Conservation (phyloP, 306 rosid species). For the Rosa lucieae region DNA sequence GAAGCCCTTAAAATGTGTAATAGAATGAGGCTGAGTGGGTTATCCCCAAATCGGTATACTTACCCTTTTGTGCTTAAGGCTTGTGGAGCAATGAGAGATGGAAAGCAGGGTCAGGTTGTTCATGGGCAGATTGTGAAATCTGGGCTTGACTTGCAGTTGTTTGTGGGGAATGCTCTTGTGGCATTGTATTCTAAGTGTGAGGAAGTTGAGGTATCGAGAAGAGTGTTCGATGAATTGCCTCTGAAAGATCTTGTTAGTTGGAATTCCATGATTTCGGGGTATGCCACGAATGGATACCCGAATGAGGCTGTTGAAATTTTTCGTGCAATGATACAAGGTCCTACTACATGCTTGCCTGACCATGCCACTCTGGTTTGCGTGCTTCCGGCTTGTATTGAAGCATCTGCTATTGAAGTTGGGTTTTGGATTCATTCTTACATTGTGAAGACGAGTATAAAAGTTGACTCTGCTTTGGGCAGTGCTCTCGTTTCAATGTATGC, state of each 20-base stretch:
- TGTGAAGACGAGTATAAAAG: slow-evolving; percentile 53
- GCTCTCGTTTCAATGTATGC: slow-evolving; percentile 67
- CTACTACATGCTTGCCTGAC: slow-evolving; percentile 38
- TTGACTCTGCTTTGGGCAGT: slow-evolving; percentile 56
- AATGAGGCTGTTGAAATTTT: slow-evolving; percentile 57
- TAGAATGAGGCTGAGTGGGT: slow-evolving; percentile 45
- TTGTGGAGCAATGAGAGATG: slow-evolving; percentile 53
- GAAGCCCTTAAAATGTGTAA: slow-evolving; percentile 52
- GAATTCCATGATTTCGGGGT: slow-evolving; percentile 81
- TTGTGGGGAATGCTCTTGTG: slow-evolving; percentile 55
- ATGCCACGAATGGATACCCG: slow-evolving; percentile 40
- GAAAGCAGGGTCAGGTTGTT: slow-evolving; percentile 44
- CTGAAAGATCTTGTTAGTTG: slow-evolving; percentile 57
- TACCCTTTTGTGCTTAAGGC: slow-evolving; percentile 80
- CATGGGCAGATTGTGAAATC: slow-evolving; percentile 64
- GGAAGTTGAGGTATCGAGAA: slow-evolving; percentile 47
- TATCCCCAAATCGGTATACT: slow-evolving; percentile 50
- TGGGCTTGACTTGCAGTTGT: slow-evolving; percentile 69
- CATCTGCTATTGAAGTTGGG: slow-evolving; percentile 55
- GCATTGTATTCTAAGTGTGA: slow-evolving; percentile 59
- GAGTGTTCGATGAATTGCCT: slow-evolving; percentile 56
- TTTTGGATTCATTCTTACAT: slow-evolving; percentile 69
- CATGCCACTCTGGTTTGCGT: slow-evolving; percentile 56
- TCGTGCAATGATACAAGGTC: slow-evolving; percentile 42
- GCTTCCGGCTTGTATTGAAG: slow-evolving; percentile 64